phyloP scores from a whole-genome alignment of 495 filamentous ascomycete species.

The Jackrogersella minutella region DNA sequence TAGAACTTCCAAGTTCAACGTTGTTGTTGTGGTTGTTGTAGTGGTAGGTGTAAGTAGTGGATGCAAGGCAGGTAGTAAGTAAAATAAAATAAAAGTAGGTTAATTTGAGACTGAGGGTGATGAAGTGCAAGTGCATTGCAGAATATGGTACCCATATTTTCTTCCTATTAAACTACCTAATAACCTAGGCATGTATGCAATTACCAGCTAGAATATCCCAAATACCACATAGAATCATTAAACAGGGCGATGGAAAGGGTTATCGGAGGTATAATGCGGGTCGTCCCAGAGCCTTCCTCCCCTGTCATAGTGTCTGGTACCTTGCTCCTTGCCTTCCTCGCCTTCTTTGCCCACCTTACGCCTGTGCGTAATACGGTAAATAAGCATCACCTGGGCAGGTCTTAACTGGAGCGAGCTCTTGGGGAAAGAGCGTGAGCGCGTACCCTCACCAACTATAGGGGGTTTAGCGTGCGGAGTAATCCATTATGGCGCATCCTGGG shows the following conservation, averaged over 20 bases:
- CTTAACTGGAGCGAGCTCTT: neutral
- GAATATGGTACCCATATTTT: neutral
- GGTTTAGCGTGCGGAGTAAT: constrained; percentile 34
- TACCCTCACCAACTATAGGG: constrained; percentile 13
- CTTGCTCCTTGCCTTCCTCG: constrained; percentile 17
- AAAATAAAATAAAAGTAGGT: constrained; percentile 1
- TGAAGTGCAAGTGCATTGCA: constrained; percentile 33
- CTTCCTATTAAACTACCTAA: neutral
- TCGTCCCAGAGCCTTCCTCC: constrained; percentile 27
- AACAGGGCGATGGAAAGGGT: constrained; percentile 20
- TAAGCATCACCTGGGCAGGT: neutral
- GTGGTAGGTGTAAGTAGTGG: constrained; percentile 7
- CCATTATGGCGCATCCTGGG: constrained; percentile 25
- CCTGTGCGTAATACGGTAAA: constrained; percentile 41
- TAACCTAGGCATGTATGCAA: constrained; percentile 21
- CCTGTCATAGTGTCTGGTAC: constrained; percentile 33
- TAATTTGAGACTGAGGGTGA: constrained; percentile 36
- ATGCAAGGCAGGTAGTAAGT: neutral
- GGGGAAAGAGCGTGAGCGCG: constrained; percentile 1
- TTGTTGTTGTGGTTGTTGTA: neutral
- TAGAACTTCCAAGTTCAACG: neutral
- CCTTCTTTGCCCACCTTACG: constrained; percentile 1
- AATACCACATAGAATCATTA: neutral
- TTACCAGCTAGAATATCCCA: constrained; percentile 29
- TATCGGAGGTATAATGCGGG: constrained; percentile 34